Conservation (phyloP, 2,329 filamentous ascomycete genomes). For the Paecilomyces fulvus region DNA sequence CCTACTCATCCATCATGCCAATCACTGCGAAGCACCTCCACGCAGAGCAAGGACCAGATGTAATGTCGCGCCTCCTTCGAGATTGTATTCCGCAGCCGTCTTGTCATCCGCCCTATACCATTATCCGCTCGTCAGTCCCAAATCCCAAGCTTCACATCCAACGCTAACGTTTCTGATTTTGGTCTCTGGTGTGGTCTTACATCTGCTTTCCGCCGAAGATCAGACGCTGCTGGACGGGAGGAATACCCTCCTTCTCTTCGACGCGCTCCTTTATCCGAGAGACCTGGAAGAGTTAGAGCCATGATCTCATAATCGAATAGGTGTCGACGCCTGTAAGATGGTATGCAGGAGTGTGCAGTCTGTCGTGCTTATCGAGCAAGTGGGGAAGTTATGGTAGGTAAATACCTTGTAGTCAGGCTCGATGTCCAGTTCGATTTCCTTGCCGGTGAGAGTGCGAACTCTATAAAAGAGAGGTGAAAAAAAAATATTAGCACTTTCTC, state of each 20-base stretch:
- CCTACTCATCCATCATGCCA: neutral
- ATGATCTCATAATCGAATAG: neutral
- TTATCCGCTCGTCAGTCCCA: neutral
- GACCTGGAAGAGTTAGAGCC: slow-evolving; percentile 50
- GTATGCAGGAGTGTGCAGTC: neutral
- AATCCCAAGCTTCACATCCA: neutral
- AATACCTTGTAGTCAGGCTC: slow-evolving; percentile 83
- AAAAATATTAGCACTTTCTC: neutral
- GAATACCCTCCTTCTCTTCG: slow-evolving; percentile 98
- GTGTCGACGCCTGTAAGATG: neutral
- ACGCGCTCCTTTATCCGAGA: slow-evolving; percentile 97
- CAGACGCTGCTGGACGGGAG: slow-evolving; percentile 88
- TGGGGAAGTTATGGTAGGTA: neutral
- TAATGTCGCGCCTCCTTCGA: slow-evolving; percentile 85
- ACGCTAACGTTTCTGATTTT: neutral
- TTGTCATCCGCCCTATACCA: slow-evolving; percentile 79
- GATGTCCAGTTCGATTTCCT: slow-evolving; percentile 98
- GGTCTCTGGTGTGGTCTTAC: slow-evolving; percentile 43
- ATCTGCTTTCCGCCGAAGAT: slow-evolving; percentile 98
- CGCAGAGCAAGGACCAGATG: slow-evolving; percentile 92
- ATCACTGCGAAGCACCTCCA: slow-evolving; percentile 49
- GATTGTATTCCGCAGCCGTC: slow-evolving; percentile 79
- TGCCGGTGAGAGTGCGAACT: slow-evolving; percentile 94
- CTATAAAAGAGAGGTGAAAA: slow-evolving; percentile 42
- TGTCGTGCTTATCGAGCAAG: neutral